Percentiles rank a stretch among this genome's conserved stretches.
Evolutionary conservation across 2,329 filamentous ascomycete genomes (phyloP).

Genomic region (Sporothrix luriei): DNA sequence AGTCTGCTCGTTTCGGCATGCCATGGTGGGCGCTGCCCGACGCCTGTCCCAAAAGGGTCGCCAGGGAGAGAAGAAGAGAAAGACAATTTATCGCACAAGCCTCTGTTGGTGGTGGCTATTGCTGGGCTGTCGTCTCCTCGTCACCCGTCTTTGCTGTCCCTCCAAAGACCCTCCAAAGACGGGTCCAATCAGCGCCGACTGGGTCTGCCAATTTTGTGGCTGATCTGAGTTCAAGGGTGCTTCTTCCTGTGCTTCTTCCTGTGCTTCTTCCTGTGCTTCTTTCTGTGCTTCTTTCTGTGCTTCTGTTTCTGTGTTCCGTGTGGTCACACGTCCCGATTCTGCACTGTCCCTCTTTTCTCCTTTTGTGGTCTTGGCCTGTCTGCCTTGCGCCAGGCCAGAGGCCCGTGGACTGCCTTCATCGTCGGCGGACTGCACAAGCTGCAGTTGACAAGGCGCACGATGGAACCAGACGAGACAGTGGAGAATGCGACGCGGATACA

Average conservation of each 20-base stretch:
- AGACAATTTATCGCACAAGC: neutral
- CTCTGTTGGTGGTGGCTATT: neutral
- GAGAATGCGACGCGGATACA: neutral
- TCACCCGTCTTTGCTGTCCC: neutral
- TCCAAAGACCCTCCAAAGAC: too few species aligned
- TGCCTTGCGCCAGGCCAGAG: conserved; percentile 14
- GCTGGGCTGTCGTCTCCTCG: neutral
- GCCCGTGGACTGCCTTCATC: neutral
- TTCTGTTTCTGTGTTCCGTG: too few species aligned
- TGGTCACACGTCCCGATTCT: neutral
- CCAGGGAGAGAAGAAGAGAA: neutral
- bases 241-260: too few species aligned
- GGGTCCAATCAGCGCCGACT: conserved; percentile 7
- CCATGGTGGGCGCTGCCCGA: too few species aligned
- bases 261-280: too few species aligned
- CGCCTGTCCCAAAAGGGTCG: conserved; percentile 1
- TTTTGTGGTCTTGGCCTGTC: neutral
- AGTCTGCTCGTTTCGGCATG: too few species aligned
- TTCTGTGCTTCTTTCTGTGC: too few species aligned
- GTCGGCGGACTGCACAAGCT: neutral
- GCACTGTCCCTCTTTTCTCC: neutral
- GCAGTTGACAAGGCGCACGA: neutral
- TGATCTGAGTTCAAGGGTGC: too few species aligned
- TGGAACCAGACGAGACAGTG: neutral
- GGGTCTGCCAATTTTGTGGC: neutral